Evolutionary conservation across 75 land plant genomes (phyloP), one percentile per base, ranked within the genome.

Genomic region (Pinus albicaulis): DNA sequence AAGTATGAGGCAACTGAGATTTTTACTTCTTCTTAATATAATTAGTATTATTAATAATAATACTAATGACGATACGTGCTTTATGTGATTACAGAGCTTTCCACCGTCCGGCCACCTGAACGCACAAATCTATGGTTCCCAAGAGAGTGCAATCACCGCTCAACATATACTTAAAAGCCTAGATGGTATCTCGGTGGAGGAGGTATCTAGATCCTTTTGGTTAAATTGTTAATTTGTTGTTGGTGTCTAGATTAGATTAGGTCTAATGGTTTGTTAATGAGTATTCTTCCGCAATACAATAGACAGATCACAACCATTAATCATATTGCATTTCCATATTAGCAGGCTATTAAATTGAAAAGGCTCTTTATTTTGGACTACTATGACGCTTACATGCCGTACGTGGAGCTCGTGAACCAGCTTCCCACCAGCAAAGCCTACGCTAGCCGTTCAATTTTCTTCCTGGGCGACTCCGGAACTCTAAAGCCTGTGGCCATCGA

Each of bases 291-390:
- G 31, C 31, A 31, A 31, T 31, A 31, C 31, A 31, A 31, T 31
- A 31, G 31, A 31, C 31, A 31, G 31, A 31, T n/a, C n/a, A n/a
- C 31, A 31, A 0, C 31, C 31, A 31, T 31, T 31, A 31, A 31
- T 1, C 31, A 31, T 31, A n/a, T n/a, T n/a, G 31, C 41, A 38
- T 38, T 6, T 6, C 10, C 52, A 7, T 44, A 44, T 41, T 7
- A 44, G 52, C 75, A 92, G 95, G 95, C 95, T 57, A 38, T 92
- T 3, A 59, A 77, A 34, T 58, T 71, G 36, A 86, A 83, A 28
- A 90, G 60, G 74, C 82, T 93, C 20, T 93, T 83, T 80, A 85
- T 93, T 57, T 36, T 93, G 31, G 88, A 91, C 59, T 86, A 93
- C 79, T 87, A 93, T 66, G 93, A 91, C 57, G n/a, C 74, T 5